These are phyloP conservation scores for Alternaria burnsii DNA, from an alignment of 2,329 filamentous ascomycete genomes.

Conservation along the genomic window DNA sequence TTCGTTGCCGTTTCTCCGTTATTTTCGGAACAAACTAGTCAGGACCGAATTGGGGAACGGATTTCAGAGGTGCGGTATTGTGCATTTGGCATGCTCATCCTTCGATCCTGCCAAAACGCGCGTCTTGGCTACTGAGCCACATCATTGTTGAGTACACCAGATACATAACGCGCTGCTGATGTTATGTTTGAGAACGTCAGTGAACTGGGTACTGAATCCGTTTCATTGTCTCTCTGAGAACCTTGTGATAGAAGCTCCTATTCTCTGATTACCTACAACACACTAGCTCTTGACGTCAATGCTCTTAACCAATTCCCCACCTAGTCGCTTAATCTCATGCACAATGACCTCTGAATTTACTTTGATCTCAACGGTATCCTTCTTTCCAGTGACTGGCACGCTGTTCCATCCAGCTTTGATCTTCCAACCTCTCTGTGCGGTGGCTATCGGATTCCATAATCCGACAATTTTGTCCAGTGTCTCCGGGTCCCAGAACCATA, in stretches of 20 bases:
- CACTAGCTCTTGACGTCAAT: constrained; percentile 34
- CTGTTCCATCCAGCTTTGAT: constrained; percentile 75
- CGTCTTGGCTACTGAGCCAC: neutral
- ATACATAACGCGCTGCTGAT: neutral
- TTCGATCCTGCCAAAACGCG: neutral
- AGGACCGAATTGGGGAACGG: neutral
- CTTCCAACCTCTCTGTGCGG: constrained; percentile 67
- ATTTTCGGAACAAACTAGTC: neutral
- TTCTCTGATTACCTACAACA: neutral
- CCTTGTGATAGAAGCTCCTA: too few species aligned
- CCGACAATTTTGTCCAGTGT: constrained; percentile 68
- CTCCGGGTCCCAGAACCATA: constrained; percentile 79
- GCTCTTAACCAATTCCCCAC: constrained; percentile 64
- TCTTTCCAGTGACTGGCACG: constrained; percentile 56
- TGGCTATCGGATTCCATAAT: constrained; percentile 69
- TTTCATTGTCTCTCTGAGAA: neutral
- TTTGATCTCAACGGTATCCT: constrained; percentile 58
- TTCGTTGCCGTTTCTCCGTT: neutral
- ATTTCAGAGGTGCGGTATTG: neutral
- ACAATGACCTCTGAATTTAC: constrained; percentile 74
- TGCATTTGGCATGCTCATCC: neutral
- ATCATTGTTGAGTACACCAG: neutral
- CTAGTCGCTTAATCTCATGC: constrained; percentile 73
- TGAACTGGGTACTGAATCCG: neutral
- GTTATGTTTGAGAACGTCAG: neutral